phyloP scores from a whole-genome alignment of 805 yeast genomes.

The Starmerella bombicola region DNA sequence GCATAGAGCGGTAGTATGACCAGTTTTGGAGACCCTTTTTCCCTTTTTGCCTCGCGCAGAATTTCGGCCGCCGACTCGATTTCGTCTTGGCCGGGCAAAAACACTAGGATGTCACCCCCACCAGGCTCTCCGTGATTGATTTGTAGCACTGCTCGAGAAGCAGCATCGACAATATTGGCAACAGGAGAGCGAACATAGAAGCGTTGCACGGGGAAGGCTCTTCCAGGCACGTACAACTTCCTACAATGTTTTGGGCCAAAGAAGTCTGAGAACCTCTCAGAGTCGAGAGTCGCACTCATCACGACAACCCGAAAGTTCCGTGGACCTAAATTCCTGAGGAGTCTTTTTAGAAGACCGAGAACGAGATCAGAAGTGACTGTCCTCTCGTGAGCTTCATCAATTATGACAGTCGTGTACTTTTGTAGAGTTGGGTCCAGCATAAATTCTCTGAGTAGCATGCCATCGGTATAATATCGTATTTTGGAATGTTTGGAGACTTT shows the following conservation, averaged over 20 bases:
- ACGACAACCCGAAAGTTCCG: conserved; percentile 53
- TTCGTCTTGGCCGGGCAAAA: conserved; percentile 94
- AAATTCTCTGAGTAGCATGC: conserved; percentile 88
- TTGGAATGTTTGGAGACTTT: conserved; percentile 46
- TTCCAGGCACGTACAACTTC: conserved; percentile 79
- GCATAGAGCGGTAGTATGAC: conserved; percentile 84
- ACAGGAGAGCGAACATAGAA: conserved; percentile 49
- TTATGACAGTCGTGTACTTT: conserved; percentile 61
- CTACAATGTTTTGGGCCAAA: conserved; percentile 53
- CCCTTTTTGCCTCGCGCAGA: conserved; percentile 40
- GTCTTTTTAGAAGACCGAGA: conserved; percentile 71
- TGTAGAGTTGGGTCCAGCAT: conserved; percentile 57
- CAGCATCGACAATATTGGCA: conserved; percentile 75
- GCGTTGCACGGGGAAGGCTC: conserved; percentile 71
- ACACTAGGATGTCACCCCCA: conserved; percentile 82
- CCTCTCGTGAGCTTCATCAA: conserved; percentile 97
- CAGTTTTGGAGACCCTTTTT: conserved; percentile 61
- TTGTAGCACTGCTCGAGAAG: conserved; percentile 62
- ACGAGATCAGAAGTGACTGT: conserved; percentile 82
- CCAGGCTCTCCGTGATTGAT: conserved; percentile 60
- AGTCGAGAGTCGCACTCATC: conserved; percentile 96
- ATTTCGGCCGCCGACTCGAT: conserved; percentile 71
- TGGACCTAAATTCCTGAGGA: conserved; percentile 42
- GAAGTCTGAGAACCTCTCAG: conserved; percentile 67
- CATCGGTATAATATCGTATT: conserved; percentile 84